phyloP scores from a whole-genome alignment of 2,329 filamentous ascomycete genomes.

The Thelonectria discophora region DNA sequence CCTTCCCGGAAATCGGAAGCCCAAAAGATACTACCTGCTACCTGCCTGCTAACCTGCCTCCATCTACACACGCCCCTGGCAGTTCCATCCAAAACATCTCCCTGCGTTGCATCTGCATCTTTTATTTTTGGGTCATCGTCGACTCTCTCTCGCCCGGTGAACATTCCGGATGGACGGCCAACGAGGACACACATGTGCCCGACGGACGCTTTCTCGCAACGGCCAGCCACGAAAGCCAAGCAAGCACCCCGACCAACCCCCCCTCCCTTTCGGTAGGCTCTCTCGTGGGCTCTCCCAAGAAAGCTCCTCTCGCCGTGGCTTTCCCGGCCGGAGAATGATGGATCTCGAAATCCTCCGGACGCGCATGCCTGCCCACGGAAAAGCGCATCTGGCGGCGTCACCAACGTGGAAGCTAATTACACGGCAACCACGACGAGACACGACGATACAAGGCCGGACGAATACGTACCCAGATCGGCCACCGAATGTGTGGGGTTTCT shows the following conservation, averaged over 20 bases:
- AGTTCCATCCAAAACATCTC: neutral
- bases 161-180: conserved; percentile 16
- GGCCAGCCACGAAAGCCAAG: neutral
- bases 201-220: neutral
- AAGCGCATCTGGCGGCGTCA: conserved; percentile 3
- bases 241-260: too few species aligned
- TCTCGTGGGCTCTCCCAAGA: conserved; percentile 12
- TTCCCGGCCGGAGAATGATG: neutral
- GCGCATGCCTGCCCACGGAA: neutral
- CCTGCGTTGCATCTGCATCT: conserved; percentile 1
- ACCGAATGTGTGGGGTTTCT: conserved; percentile 20
- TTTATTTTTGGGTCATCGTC: conserved; percentile 13
- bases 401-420: neutral
- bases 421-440: too few species aligned
- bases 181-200: neutral
- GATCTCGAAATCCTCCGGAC: neutral
- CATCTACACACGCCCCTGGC: neutral
- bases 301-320: neutral
- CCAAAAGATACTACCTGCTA: neutral
- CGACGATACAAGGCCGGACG: neutral
- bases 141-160: conserved; percentile 9
- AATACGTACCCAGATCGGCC: conserved; percentile 24
- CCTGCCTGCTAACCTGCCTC: too few species aligned
- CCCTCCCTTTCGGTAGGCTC: conserved; percentile 10
- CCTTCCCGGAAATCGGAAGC: neutral